Percentiles rank a stretch among this genome's conserved stretches.
These are phyloP conservation scores for Pisolithus thermaeus DNA, from an alignment of 1,284 basidiomycete species.

Conservation along the genomic window DNA sequence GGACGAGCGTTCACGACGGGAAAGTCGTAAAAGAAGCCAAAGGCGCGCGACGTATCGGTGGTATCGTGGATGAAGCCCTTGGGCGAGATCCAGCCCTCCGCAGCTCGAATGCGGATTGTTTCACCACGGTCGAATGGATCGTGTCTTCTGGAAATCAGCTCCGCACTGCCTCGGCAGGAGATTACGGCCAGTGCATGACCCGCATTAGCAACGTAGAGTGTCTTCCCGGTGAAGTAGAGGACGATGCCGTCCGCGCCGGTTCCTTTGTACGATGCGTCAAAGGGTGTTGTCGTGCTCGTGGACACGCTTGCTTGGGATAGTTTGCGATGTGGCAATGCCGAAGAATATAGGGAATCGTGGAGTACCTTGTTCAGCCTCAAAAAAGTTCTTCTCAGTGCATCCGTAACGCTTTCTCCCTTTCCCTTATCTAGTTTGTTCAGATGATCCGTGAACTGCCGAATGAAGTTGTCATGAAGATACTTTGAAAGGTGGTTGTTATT, in stretches of 20 bases:
- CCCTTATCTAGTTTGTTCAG: conserved; percentile 37
- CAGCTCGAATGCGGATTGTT: conserved; percentile 80
- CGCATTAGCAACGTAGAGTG: conserved; percentile 86
- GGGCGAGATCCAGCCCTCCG: conserved; percentile 97
- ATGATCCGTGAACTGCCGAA: conserved; percentile 54
- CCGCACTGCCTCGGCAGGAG: conserved; percentile 75
- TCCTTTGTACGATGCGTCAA: conserved; percentile 45
- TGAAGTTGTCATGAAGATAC: conserved; percentile 79
- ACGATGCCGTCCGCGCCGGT: conserved; percentile 87
- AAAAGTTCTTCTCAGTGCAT: conserved; percentile 84
- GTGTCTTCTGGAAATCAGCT: conserved; percentile 77
- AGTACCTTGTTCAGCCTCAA: conserved; percentile 77
- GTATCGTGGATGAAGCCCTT: conserved; percentile 92
- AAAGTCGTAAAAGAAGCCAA: conserved; percentile 89
- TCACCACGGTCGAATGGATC: conserved; percentile 89
- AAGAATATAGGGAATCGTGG: conserved; percentile 56
- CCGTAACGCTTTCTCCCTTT: conserved; percentile 49
- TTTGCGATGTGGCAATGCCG: conserved; percentile 48
- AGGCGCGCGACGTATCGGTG: conserved; percentile 86
- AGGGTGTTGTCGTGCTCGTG: conserved; percentile 27
- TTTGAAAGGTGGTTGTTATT: conserved; percentile 67
- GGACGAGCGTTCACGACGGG: conserved; percentile 92
- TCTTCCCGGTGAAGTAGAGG: conserved; percentile 80
- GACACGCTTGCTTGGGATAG: conserved; percentile 59
- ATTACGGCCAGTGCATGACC: conserved; percentile 90